Conservation (phyloP, 78 protist genomes). For the Dictyostelium brefeldianum region DNA sequence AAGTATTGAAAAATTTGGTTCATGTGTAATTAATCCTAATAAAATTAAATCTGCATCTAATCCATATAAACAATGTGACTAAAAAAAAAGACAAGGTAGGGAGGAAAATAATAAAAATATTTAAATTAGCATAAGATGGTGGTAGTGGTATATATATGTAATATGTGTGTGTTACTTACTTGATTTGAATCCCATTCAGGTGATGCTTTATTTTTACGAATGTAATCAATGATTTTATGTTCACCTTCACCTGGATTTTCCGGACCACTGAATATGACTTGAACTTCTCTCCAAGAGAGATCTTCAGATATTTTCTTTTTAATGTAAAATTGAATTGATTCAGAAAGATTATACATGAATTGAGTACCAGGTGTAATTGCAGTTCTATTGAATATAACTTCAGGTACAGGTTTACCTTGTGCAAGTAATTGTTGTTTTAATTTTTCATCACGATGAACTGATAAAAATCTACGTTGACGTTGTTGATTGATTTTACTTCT, state of each 20-base stretch:
- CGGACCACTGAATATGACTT: conserved; percentile 86
- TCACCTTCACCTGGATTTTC: conserved; percentile 99
- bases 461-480: conserved; percentile 95
- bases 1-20: conserved; percentile 96
- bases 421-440: conserved; percentile 43
- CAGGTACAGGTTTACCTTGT: conserved; percentile 46
- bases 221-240: conserved; percentile 99
- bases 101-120: background rate
- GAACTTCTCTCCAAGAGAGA: conserved; percentile 91
- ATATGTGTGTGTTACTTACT: conserved; percentile 76
- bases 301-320: conserved; percentile 84
- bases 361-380: conserved; percentile 99
- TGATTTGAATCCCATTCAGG: conserved; percentile 94
- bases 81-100: background rate
- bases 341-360: conserved; percentile 95
- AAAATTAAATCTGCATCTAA: conserved; percentile 99
- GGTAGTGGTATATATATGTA: too few relatives aligned
- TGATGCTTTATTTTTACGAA: conserved; percentile 91
- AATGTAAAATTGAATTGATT: conserved; percentile 90
- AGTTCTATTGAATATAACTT: conserved; percentile 90
- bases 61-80: conserved; percentile 84
- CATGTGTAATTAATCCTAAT: conserved; percentile 99
- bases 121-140: too few relatives aligned
- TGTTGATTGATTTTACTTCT: conserved; percentile 98
- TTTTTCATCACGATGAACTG: conserved; percentile 90